These are phyloP conservation scores for Elongisporangium anandrum DNA, from an alignment of 352 stramenopile genomes.

Conservation along the genomic window DNA sequence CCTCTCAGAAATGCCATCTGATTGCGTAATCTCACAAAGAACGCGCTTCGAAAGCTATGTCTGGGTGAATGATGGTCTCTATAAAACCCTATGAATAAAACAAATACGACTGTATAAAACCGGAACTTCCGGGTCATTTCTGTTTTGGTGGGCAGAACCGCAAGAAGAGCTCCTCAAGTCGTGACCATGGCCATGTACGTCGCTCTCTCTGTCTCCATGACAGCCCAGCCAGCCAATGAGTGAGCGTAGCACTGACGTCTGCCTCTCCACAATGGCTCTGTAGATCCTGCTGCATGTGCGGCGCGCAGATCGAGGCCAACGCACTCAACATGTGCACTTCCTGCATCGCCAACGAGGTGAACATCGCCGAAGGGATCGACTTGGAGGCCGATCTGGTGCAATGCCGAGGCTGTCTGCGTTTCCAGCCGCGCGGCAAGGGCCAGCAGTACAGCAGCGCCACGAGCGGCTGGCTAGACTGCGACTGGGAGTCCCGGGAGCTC, in stretches of 20 bases:
- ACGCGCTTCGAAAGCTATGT: not conserved
- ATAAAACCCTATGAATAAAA: not conserved
- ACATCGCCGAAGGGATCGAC: slow-evolving; percentile 70
- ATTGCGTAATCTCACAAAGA: not conserved
- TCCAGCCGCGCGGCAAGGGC: slow-evolving; percentile 47
- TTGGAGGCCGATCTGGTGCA: slow-evolving; percentile 45
- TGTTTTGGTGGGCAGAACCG: not conserved
- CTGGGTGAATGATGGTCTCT: not conserved
- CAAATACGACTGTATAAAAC: not conserved
- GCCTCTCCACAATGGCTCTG: not conserved
- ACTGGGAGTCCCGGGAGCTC: slow-evolving; percentile 74
- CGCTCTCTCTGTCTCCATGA: not conserved
- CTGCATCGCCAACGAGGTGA: slow-evolving; percentile 61
- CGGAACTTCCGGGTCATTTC: not conserved
- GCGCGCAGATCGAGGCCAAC: slow-evolving; percentile 67
- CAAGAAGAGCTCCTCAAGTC: not conserved
- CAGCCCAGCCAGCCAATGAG: too few relatives aligned
- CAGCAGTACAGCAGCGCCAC: slow-evolving; percentile 26
- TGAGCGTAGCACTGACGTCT: too few relatives aligned
- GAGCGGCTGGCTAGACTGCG: slow-evolving; percentile 44
- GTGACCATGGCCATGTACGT: slow-evolving; percentile 18
- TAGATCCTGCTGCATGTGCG: slow-evolving; percentile 59
- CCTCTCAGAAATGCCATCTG: slow-evolving; percentile 28
- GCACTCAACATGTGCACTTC: slow-evolving; percentile 74
- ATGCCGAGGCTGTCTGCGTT: slow-evolving; percentile 66